Evolutionary conservation across 139 green algal species (phyloP).

Genomic region (Deuterostichococcus epilithicus): DNA sequence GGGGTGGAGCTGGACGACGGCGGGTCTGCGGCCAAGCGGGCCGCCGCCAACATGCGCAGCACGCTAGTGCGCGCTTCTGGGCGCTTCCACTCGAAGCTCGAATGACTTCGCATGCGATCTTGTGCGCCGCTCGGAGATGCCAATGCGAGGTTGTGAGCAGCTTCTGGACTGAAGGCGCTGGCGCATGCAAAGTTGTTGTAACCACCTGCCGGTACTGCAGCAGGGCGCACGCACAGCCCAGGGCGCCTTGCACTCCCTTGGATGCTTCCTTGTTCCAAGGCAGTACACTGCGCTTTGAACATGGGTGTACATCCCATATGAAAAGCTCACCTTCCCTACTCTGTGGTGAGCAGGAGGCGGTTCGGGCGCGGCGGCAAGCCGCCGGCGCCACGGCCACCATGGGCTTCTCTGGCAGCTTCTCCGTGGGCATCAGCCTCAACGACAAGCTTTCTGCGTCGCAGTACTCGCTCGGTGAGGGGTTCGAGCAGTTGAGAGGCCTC

Average conservation of each 20-base stretch:
- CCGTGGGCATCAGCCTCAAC: not conserved
- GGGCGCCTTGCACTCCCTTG: not conserved
- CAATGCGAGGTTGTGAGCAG: not conserved
- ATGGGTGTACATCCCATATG: not conserved
- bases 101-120: not conserved
- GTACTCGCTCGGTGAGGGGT: conserved; percentile 3
- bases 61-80: not conserved
- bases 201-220: not conserved
- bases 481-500: no score
- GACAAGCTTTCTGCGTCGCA: conserved; percentile 15
- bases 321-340: not conserved
- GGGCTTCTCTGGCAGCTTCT: not conserved
- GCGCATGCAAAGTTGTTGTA: no score
- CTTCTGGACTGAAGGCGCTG: no score
- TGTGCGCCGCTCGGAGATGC: not conserved
- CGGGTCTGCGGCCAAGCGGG: not conserved
- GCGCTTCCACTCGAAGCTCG: not conserved
- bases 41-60: not conserved
- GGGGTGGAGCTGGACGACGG: not conserved
- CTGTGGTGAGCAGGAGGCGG: not conserved
- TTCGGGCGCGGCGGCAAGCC: not conserved
- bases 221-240: not conserved
- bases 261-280: not conserved
- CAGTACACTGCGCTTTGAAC: not conserved
- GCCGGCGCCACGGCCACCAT: conserved; percentile 2